A percentile compares a stretch with the other conserved stretches of the same genome.
Conservation (phyloP, 1,284 basidiomycete species). For the Ganoderma sinense region DNA sequence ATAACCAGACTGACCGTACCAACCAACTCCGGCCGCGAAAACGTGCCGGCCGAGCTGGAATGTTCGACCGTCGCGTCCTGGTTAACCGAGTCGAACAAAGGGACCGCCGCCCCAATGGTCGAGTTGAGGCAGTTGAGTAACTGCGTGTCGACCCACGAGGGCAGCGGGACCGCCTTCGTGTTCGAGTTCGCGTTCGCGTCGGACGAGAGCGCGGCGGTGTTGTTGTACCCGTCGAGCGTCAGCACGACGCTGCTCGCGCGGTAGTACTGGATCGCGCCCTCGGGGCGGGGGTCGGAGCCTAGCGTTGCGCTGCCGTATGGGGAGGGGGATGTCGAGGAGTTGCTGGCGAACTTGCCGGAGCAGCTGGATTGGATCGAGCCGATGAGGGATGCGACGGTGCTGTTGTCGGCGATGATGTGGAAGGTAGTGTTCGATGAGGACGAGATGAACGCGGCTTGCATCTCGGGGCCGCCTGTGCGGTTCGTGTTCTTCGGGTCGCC, state of each 20-base stretch:
- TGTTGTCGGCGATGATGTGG: conserved; percentile 64
- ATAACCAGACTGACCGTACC: background rate
- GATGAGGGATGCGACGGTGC: conserved; percentile 59
- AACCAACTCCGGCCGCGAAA: background rate
- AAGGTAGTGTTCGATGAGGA: conserved; percentile 55
- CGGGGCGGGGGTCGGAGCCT: conserved; percentile 52
- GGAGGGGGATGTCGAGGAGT: conserved; percentile 31
- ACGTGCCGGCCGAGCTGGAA: background rate
- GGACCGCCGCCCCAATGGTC: conserved; percentile 60
- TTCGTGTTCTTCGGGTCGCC: conserved; percentile 57
- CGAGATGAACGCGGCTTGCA: conserved; percentile 57
- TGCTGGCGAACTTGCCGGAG: conserved; percentile 25
- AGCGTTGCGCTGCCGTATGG: background rate
- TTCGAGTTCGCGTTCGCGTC: conserved; percentile 50
- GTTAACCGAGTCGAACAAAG: conserved; percentile 44
- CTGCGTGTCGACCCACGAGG: conserved; percentile 50
- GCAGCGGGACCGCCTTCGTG: conserved; percentile 56
- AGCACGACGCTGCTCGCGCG: conserved; percentile 63
- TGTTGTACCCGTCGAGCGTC: conserved; percentile 71
- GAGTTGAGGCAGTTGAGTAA: conserved; percentile 58
- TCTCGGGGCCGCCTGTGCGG: conserved; percentile 67
- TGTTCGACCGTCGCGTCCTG: background rate
- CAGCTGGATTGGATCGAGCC: conserved; percentile 55
- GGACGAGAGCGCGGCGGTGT: conserved; percentile 52
- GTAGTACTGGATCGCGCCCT: conserved; percentile 66